phyloP scores from a whole-genome alignment of 1,284 basidiomycete species.

The Cryptococcus neoformans region DNA sequence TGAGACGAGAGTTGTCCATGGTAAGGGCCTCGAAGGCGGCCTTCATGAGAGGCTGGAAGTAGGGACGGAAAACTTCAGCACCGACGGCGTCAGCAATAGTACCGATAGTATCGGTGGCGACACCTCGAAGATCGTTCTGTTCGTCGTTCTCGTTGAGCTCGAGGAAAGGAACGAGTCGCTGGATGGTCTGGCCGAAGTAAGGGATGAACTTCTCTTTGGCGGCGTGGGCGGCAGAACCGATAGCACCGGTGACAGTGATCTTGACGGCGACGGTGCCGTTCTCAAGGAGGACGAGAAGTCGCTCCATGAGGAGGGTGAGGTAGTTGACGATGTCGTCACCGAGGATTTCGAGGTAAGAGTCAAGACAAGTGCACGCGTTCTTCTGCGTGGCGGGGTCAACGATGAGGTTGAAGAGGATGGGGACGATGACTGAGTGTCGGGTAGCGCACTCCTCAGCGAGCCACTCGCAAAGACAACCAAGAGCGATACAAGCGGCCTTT shows the following conservation, averaged over 20 bases:
- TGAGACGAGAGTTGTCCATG: constrained; percentile 76
- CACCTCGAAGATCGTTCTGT: constrained; percentile 85
- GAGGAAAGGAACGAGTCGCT: constrained; percentile 79
- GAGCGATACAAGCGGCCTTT: constrained; percentile 91
- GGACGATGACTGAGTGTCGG: constrained; percentile 76
- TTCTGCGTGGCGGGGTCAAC: constrained; percentile 85
- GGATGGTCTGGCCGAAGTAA: constrained; percentile 93
- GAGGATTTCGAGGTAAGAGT: constrained; percentile 93
- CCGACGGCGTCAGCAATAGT: constrained; percentile 98
- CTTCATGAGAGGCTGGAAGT: constrained; percentile 94
- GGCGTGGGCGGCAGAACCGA: constrained; percentile 98
- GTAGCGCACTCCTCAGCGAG: constrained; percentile 88
- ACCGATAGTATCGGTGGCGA: constrained; percentile 97
- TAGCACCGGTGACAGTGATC: constrained; percentile 94
- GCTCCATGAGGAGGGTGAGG: constrained; percentile 92
- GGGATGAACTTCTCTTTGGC: constrained; percentile 88
- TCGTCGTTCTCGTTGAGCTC: constrained; percentile 71
- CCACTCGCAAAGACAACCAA: constrained; percentile 98
- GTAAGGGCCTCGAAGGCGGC: constrained; percentile 89
- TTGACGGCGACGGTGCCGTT: constrained; percentile 83
- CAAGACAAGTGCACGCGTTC: constrained; percentile 91
- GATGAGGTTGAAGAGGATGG: constrained; percentile 87
- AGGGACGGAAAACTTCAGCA: constrained; percentile 89
- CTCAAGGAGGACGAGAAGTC: constrained; percentile 83
- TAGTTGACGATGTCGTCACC: constrained; percentile 85